Evolutionary conservation across 1,284 basidiomycete species (phyloP), one percentile per base, ranked within the genome.

Genomic region (Naganishia cerealis): DNA sequence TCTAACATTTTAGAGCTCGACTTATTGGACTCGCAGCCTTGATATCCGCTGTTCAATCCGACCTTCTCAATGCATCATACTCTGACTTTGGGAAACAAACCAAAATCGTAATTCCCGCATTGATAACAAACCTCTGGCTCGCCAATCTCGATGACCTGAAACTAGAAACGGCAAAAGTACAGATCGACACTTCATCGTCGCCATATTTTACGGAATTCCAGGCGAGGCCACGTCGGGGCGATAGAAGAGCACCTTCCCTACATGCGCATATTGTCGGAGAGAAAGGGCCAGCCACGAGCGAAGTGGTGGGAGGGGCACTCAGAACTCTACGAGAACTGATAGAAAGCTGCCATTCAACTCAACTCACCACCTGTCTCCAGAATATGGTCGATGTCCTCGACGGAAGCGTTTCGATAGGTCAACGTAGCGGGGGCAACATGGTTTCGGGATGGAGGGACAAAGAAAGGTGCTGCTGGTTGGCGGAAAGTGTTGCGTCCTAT

Each of bases 221-320:
- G 21, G 87, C 86, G 24, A 76, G 80, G 26, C 83, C 88, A 67
- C 90, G 92, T 18, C 81, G 87, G 7, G 82, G 87, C 36, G 88
- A 93, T 75, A 84, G 94, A 65, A 87, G 90, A 52, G 91, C 93
- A 0, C 87, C 90, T 5, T 93, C 92, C 0, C 89, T 97, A 43
- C 90, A 92, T 75, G 82, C 89, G 12, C 92, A 96, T 75, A 81
- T 92, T 33, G 89, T 92, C 65, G 92, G 92, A 15, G 91, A 96
- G 75, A 88, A 88, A 70, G 93, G 92, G 0, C 93, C 94, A 38
- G 86, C 87, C 0, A 82, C 82, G 46, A 80, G 82, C 1, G 92
- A 94, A 73, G 90, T 96, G 48, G 84, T 88, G 0, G 87, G 86
- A 36, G 87, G 89, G 2, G 86, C 89, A 2, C 82, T 95, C 53